Conservation (phyloP, 2,329 filamentous ascomycete genomes). For the Xylariaceae sp. region DNA sequence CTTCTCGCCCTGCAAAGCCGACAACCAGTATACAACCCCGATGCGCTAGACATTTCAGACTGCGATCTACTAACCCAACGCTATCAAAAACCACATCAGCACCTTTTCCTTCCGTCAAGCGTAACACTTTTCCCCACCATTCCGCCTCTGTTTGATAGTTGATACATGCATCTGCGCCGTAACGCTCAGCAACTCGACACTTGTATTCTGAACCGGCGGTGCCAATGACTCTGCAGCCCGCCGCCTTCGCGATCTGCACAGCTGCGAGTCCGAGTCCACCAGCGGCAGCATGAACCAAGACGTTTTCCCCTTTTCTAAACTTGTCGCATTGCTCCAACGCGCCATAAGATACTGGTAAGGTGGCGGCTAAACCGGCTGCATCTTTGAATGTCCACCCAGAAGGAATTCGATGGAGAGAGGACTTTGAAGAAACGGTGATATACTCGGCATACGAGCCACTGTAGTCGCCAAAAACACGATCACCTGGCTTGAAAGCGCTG, state of each 20-base stretch:
- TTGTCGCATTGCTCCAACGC: background rate
- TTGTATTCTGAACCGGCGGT: conserved; percentile 1
- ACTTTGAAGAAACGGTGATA: background rate
- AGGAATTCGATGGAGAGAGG: background rate
- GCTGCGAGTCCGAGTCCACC: conserved; percentile 7
- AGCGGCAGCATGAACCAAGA: conserved; percentile 3
- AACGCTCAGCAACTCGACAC: background rate
- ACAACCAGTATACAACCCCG: background rate
- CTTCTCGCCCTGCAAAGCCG: conserved; percentile 3
- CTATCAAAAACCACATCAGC: conserved; percentile 9
- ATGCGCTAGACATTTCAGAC: conserved; percentile 4
- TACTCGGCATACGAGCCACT: conserved; percentile 6
- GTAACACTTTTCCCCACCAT: background rate
- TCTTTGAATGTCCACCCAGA: background rate
- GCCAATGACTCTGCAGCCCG: conserved; percentile 2
- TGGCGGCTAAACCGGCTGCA: conserved; percentile 5
- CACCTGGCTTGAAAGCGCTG: background rate
- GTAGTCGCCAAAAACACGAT: conserved; percentile 6
- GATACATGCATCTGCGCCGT: conserved; percentile 4
- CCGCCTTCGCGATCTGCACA: conserved; percentile 5
- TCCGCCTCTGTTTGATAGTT: background rate
- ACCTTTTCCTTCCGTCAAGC: background rate
- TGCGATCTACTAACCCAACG: conserved; percentile 6
- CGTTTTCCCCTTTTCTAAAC: background rate
- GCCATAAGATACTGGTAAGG: conserved; percentile 8